A percentile compares a stretch with the other conserved stretches of the same genome.
Evolutionary conservation across 257 asterid species (phyloP).

Genomic region (Scutellaria galericulata): DNA sequence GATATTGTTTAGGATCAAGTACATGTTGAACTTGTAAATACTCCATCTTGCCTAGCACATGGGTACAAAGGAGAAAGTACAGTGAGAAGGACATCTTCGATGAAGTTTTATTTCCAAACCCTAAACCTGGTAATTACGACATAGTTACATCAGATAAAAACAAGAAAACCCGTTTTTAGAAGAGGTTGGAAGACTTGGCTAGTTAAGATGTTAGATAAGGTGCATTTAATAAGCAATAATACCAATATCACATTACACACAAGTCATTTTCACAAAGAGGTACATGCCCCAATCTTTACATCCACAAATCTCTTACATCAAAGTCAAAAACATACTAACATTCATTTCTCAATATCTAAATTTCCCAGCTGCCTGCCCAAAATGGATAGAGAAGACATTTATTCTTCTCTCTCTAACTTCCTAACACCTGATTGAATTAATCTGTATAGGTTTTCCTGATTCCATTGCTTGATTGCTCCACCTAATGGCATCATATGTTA

Average conservation of each 20-base stretch:
- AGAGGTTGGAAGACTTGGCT: not conserved
- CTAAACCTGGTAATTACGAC: not conserved
- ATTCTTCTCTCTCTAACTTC: conserved; percentile 34
- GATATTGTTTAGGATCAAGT: conserved; percentile 49
- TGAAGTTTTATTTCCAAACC: not conserved
- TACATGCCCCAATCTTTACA: conserved; percentile 25
- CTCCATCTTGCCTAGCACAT: conserved; percentile 63
- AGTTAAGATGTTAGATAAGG: conserved; percentile 20
- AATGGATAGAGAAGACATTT: conserved; percentile 35
- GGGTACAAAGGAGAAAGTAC: conserved; percentile 47
- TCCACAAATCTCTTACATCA: conserved; percentile 45
- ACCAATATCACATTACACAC: conserved; percentile 38
- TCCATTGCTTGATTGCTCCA: not conserved
- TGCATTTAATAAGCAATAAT: conserved; percentile 25
- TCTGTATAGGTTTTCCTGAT: not conserved
- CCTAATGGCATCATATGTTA: conserved; percentile 15
- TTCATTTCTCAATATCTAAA: conserved; percentile 33
- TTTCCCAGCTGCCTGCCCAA: conserved; percentile 37
- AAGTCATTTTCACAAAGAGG: conserved; percentile 48
- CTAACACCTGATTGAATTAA: conserved; percentile 26
- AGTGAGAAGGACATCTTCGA: not conserved
- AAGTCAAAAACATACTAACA: conserved; percentile 36
- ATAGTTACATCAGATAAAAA: too few species aligned
- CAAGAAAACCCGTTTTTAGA: not conserved
- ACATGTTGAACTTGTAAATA: conserved; percentile 42